Evolutionary conservation across 805 yeast species (phyloP).

Genomic region (Lachancea sp.): DNA sequence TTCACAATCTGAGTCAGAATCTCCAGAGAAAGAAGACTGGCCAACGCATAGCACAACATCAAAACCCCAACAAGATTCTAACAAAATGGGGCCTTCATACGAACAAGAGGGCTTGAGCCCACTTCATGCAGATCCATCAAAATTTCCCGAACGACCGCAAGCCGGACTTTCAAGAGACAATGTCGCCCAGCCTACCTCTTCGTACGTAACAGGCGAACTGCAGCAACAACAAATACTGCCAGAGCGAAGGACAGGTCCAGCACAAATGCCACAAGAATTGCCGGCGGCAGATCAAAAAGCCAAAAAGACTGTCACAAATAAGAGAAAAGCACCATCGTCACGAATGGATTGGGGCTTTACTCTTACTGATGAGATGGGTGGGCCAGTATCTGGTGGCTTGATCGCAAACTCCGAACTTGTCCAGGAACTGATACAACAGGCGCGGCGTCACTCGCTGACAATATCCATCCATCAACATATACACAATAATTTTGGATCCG

Average conservation of each 20-base stretch:
- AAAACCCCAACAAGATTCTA: neutral
- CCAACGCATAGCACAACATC: neutral
- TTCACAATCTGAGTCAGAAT: neutral
- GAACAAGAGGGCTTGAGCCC: neutral
- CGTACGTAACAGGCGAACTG: neutral
- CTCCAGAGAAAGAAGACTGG: neutral
- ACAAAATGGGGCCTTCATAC: neutral
- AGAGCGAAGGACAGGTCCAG: constrained; percentile 13
- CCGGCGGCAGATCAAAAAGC: neutral
- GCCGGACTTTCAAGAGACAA: neutral
- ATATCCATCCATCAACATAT: constrained; percentile 81
- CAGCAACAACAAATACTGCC: neutral
- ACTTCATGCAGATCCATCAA: neutral
- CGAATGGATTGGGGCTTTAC: constrained; percentile 60
- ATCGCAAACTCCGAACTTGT: constrained; percentile 51
- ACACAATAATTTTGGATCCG: constrained; percentile 58
- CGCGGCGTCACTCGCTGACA: constrained; percentile 48
- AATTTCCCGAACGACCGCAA: neutral
- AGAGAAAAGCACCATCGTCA: constrained; percentile 8
- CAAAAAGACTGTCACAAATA: neutral
- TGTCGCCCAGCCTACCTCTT: neutral
- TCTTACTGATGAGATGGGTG: constrained; percentile 40
- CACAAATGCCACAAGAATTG: constrained; percentile 19
- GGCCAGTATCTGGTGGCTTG: constrained; percentile 44
- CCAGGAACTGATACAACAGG: constrained; percentile 51